Conservation (phyloP, 768 basidiomycete species). For the Heimioporus sp. region DNA sequence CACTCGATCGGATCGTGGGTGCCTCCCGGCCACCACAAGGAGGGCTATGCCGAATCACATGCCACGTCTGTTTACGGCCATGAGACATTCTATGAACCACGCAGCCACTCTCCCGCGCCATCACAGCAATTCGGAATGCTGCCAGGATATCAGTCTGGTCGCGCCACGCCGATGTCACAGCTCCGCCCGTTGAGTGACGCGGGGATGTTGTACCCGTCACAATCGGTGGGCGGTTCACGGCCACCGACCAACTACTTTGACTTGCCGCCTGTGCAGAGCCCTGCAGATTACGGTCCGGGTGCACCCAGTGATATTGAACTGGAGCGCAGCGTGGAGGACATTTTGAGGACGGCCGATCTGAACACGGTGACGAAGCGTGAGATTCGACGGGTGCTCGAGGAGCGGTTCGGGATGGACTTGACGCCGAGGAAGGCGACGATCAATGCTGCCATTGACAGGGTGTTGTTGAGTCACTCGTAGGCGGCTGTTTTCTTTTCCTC, state of each 20-base stretch:
- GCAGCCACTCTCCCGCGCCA: slow-evolving; percentile 69
- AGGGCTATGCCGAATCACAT: slow-evolving; percentile 74
- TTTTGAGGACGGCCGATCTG: slow-evolving; percentile 78
- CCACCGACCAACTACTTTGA: slow-evolving; percentile 79
- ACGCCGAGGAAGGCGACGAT: slow-evolving; percentile 67
- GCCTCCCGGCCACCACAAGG: slow-evolving; percentile 69
- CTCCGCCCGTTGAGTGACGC: slow-evolving; percentile 33
- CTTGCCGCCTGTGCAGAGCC: slow-evolving; percentile 50
- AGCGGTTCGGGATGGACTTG: slow-evolving; percentile 76
- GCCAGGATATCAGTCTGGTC: slow-evolving; percentile 73
- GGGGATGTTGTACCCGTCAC: slow-evolving; percentile 52
- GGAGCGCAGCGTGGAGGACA: slow-evolving; percentile 69
- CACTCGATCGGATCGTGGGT: slow-evolving; percentile 94
- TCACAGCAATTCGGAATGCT: slow-evolving; percentile 54
- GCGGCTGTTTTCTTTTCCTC: not conserved
- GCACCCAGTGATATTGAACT: slow-evolving; percentile 67
- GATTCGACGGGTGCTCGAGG: slow-evolving; percentile 81
- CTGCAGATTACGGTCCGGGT: slow-evolving; percentile 46
- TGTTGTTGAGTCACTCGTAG: slow-evolving; percentile 51
- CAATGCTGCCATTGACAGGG: slow-evolving; percentile 75
- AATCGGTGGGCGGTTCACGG: slow-evolving; percentile 65
- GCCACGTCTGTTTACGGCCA: slow-evolving; percentile 84
- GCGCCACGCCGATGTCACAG: slow-evolving; percentile 64
- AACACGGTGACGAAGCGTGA: slow-evolving; percentile 91
- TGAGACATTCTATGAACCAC: slow-evolving; percentile 82